These are phyloP conservation scores for Trichoderma arundinaceum DNA, from an alignment of 2,329 filamentous ascomycete genomes.

Conservation along the genomic window DNA sequence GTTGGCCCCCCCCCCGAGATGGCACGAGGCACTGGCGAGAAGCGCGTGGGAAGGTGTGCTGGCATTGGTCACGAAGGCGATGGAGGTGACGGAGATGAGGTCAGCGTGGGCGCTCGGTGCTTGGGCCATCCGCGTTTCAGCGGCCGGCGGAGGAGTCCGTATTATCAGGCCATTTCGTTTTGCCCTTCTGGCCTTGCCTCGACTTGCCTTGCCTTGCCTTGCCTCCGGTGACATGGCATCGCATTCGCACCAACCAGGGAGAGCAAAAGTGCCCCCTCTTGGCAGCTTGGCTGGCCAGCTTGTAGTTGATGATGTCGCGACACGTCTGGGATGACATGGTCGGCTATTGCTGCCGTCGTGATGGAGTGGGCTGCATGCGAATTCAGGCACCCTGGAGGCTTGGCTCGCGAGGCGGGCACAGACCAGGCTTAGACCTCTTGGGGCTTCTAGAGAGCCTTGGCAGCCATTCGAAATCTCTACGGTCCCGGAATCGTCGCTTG, in stretches of 20 bases:
- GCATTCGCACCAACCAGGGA: too few relatives aligned
- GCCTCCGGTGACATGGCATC: too few relatives aligned
- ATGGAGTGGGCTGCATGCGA: neutral
- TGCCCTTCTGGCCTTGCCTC: constrained; percentile 4
- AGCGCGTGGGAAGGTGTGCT: constrained; percentile 12
- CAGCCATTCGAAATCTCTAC: neutral
- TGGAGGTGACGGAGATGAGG: neutral
- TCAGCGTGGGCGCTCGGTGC: constrained; percentile 21
- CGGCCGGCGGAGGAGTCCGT: neutral
- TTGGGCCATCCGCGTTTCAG: constrained; percentile 2
- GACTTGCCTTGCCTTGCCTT: neutral
- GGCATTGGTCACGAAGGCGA: neutral
- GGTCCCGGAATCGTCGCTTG: too few relatives aligned
- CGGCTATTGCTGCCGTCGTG: neutral
- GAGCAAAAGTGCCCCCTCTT: neutral
- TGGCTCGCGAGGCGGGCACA: neutral
- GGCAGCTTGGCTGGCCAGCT: constrained; percentile 3
- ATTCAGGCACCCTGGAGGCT: neutral
- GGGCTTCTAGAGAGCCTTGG: too few relatives aligned
- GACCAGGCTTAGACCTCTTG: too few relatives aligned
- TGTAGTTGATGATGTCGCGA: neutral
- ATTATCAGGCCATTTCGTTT: neutral
- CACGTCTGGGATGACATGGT: neutral
- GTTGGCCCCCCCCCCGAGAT: constrained; percentile 8
- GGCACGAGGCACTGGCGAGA: constrained; percentile 7